Percentiles rank a stretch among this genome's conserved stretches.
Evolutionary conservation across 768 basidiomycete genomes (phyloP).

Genomic region (Russula olivacea): DNA sequence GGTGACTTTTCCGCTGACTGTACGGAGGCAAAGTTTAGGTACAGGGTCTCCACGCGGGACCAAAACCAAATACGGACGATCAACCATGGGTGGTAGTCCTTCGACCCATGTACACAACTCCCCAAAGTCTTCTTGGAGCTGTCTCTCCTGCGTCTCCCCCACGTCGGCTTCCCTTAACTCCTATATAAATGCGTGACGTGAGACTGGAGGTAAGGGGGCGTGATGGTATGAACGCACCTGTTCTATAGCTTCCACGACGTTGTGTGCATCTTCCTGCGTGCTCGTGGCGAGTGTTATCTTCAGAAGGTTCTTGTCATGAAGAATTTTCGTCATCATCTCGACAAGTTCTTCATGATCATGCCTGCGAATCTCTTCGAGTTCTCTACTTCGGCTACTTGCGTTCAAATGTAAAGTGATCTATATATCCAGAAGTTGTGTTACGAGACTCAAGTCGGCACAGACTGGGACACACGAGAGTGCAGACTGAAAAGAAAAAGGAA

Average conservation of each 20-base stretch:
- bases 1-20: conserved; percentile 17
- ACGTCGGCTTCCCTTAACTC: conserved; percentile 12
- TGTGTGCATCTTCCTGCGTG: conserved; percentile 14
- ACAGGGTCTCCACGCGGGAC: neutral
- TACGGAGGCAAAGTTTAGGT: neutral
- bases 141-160: conserved; percentile 16
- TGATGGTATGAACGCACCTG: conserved; percentile 7
- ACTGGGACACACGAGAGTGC: neutral
- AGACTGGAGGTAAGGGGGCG: neutral
- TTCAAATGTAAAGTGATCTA: conserved; percentile 20
- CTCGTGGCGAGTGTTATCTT: conserved; percentile 9
- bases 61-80: conserved; percentile 14
- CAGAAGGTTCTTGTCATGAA: conserved; percentile 9
- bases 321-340: conserved; percentile 18
- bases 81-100: conserved; percentile 20
- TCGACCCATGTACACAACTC: conserved; percentile 18
- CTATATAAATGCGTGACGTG: neutral
- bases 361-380: conserved; percentile 22
- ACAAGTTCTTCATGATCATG: conserved; percentile 21
- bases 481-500: too few relatives aligned
- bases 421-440: neutral
- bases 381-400: conserved; percentile 2
- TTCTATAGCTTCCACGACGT: conserved; percentile 19
- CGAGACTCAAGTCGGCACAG: neutral
- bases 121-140: conserved; percentile 22